These are phyloP conservation scores for Termitomyces eurrhizus DNA, from an alignment of 768 basidiomycete species.

Conservation along the genomic window DNA sequence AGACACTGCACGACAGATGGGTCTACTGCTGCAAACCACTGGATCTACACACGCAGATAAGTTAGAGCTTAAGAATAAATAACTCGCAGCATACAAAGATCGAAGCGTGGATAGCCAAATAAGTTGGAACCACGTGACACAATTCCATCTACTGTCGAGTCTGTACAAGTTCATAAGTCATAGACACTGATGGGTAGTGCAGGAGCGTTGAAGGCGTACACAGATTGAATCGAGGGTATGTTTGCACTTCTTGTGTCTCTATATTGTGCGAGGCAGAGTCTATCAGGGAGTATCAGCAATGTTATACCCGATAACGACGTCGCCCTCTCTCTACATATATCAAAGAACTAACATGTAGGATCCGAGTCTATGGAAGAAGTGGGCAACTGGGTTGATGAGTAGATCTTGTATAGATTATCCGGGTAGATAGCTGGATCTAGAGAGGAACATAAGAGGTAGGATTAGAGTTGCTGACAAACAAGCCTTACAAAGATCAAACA, in stretches of 20 bases:
- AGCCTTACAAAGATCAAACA: slow-evolving; percentile 30
- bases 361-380: background rate
- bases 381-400: slow-evolving; percentile 19
- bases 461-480: background rate
- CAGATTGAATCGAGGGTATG: slow-evolving; percentile 22
- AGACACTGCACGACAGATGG: too few relatives aligned
- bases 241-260: background rate
- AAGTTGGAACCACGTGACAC: background rate
- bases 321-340: slow-evolving; percentile 13
- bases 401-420: slow-evolving; percentile 30
- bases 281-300: background rate
- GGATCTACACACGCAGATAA: slow-evolving; percentile 3
- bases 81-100: slow-evolving; percentile 27
- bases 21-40: background rate
- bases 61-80: background rate
- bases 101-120: slow-evolving; percentile 19
- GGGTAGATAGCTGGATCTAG: slow-evolving; percentile 31
- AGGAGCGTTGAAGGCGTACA: slow-evolving; percentile 21
- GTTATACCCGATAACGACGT: background rate
- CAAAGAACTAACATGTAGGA: slow-evolving; percentile 9
- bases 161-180: background rate
- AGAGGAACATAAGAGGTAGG: background rate
- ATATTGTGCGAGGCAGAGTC: slow-evolving; percentile 8
- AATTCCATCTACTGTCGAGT: background rate
- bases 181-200: background rate